These are phyloP conservation scores for Beta vulgaris DNA, from an alignment of 148 eudicot species.

Conservation along the genomic window DNA sequence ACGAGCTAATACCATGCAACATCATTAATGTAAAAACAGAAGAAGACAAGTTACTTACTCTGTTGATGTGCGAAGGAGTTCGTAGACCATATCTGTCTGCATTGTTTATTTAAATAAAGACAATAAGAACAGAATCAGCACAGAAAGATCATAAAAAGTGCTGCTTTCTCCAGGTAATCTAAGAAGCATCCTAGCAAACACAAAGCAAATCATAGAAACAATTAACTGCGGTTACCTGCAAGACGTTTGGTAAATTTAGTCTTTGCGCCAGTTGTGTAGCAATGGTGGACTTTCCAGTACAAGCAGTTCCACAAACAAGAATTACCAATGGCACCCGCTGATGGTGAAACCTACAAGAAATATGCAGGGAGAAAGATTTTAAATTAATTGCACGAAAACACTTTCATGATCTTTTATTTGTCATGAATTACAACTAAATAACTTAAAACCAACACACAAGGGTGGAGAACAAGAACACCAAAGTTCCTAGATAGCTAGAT, in stretches of 20 bases:
- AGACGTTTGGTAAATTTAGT: constrained; percentile 91
- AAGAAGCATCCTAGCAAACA: background rate
- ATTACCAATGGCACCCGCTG: constrained; percentile 93
- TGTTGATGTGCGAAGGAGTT: constrained; percentile 92
- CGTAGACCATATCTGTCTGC: constrained; percentile 99
- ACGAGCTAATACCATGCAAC: background rate
- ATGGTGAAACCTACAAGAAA: constrained; percentile 81
- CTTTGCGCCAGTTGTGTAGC: constrained; percentile 99
- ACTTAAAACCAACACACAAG: background rate
- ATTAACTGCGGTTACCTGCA: constrained; percentile 54
- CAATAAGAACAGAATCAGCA: constrained; percentile 22
- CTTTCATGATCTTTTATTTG: background rate
- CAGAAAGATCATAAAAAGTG: constrained; percentile 1
- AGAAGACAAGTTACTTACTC: constrained; percentile 50
- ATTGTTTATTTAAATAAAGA: constrained; percentile 32
- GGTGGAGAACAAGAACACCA: background rate
- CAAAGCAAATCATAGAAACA: constrained; percentile 13
- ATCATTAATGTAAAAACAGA: constrained; percentile 9
- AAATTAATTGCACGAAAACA: background rate
- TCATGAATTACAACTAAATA: background rate
- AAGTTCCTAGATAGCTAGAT: background rate
- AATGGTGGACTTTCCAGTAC: constrained; percentile 95
- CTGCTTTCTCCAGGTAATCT: background rate
- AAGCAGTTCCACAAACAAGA: constrained; percentile 99
- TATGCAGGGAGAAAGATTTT: constrained; percentile 11